Conservation (phyloP, 164 flowering plant species). For the Tetrastigma voinierianum region DNA sequence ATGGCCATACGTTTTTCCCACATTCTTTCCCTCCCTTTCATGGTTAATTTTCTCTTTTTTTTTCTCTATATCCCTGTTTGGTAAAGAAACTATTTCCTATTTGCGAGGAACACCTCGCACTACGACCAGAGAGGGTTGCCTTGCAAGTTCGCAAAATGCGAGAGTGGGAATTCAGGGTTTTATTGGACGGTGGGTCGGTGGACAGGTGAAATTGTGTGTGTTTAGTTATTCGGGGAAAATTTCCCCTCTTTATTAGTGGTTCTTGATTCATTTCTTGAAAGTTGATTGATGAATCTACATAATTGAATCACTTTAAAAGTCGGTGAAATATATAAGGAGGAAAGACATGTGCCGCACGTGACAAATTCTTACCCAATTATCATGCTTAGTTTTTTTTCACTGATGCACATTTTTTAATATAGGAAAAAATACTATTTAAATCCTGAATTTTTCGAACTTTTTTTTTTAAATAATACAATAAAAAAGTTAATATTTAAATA, state of each 20-base stretch:
- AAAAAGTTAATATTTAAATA: no score
- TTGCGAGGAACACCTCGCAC: no score
- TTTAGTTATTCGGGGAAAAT: not conserved
- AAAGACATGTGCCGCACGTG: not conserved
- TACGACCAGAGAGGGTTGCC: not conserved
- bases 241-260: not conserved
- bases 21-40: not conserved
- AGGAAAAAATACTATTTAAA: no score
- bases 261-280: not conserved
- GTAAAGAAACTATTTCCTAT: no score
- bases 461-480: no score
- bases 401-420: no score
- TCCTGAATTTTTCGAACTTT: no score
- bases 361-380: no score
- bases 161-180: not conserved
- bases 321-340: not conserved
- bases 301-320: not conserved
- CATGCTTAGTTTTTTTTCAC: no score
- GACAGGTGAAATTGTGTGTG: no score
- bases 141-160: not conserved
- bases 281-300: not conserved
- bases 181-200: not conserved
- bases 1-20: not conserved
- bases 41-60: not conserved
- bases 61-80: no score